Conservation (phyloP, 495 filamentous ascomycete genomes). For the Xylaria palmicola region DNA sequence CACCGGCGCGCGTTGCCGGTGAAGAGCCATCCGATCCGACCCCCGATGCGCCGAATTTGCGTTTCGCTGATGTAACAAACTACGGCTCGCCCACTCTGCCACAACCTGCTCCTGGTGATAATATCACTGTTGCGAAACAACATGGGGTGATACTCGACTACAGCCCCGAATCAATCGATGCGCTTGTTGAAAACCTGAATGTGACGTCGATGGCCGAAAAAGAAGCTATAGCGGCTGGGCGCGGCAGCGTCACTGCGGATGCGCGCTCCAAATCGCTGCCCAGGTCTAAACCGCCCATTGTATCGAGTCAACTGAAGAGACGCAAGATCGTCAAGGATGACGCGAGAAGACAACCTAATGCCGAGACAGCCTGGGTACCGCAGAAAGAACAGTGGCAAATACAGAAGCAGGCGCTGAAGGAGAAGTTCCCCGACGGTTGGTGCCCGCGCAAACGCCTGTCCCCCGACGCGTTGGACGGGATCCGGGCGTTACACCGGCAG, state of each 20-base stretch:
- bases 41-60: neutral
- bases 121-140: conserved; percentile 15
- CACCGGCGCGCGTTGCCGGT: neutral
- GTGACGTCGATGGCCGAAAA: neutral
- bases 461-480: conserved; percentile 84
- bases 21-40: neutral
- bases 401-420: conserved; percentile 64
- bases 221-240: neutral
- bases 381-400: conserved; percentile 61
- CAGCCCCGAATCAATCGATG: conserved; percentile 33
- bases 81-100: neutral
- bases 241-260: neutral
- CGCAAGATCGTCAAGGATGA: conserved; percentile 22
- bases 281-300: conserved; percentile 4
- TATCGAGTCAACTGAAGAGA: conserved; percentile 21
- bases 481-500: conserved; percentile 71
- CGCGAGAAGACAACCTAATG: neutral
- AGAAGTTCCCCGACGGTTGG: conserved; percentile 81
- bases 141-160: conserved; percentile 31
- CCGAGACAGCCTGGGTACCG: neutral
- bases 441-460: conserved; percentile 80
- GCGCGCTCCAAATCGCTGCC: neutral
- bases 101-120: neutral
- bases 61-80: conserved; percentile 1
- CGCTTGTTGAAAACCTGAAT: conserved; percentile 15